These are phyloP conservation scores for Panicum miliaceum DNA, from an alignment of 176 grass and related monocot genomes.

Conservation along the genomic window DNA sequence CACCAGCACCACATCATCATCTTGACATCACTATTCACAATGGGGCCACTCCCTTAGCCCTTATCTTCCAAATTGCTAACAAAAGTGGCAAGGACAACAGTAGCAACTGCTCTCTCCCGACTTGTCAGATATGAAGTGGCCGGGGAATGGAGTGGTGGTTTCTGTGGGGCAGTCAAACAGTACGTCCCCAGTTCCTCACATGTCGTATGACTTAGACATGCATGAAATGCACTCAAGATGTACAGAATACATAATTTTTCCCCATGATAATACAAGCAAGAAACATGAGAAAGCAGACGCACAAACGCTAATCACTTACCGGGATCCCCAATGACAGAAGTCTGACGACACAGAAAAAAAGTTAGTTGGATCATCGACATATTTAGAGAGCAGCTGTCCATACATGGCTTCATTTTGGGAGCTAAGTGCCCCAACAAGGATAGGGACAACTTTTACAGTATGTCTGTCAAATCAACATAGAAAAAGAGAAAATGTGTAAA, in stretches of 20 bases:
- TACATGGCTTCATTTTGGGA: conserved; percentile 85
- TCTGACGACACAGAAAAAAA: conserved; percentile 96
- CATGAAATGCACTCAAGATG: not conserved
- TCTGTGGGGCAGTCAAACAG: not conserved
- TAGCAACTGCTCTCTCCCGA: not conserved
- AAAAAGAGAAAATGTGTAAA: not conserved
- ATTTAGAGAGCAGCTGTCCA: conserved; percentile 79
- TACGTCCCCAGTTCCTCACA: not conserved
- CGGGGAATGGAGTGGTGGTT: not conserved
- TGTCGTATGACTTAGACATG: not conserved
- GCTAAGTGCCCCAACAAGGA: conserved; percentile 86
- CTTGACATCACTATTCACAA: too few relatives aligned
- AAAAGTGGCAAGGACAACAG: not conserved
- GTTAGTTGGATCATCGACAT: conserved; percentile 88
- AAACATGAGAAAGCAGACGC: conserved; percentile 17
- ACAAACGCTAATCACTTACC: conserved; percentile 54
- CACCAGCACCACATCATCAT: too few relatives aligned
- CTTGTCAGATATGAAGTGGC: not conserved
- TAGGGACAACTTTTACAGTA: conserved; percentile 87
- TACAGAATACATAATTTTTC: not conserved
- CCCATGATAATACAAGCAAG: conserved; percentile 21
- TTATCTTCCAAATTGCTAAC: too few relatives aligned
- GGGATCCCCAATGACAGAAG: conserved; percentile 96
- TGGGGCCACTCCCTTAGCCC: too few relatives aligned
- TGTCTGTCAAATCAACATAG: conserved; percentile 58